Evolutionary conservation across 352 stramenopile genomes (phyloP), one percentile per base, ranked within the genome.

Genomic region (Pythium myriotylum): DNA sequence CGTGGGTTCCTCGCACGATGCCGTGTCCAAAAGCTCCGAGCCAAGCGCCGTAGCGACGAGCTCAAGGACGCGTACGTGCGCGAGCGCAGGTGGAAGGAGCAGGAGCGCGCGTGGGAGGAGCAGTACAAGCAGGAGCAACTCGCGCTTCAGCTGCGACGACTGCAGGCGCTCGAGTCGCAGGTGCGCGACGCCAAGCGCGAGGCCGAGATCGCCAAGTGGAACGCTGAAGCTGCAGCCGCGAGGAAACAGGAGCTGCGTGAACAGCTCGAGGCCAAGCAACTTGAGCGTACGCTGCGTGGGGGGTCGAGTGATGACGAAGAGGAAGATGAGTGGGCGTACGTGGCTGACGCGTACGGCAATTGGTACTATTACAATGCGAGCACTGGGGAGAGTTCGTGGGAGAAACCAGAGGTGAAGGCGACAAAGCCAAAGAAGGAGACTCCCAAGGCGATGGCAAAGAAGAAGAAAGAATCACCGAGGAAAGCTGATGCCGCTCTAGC

Each of bases 101-200:
- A 90, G 37, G 62, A 75, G 63, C 48, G 59, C 26, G 63, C 55
- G 37, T 89, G 76, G 65, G 71, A 82, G 64, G 77, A 90, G 32
- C 71, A 78, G 29, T 84, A 77, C 57, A 65, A 84, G n/a, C 66
- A 74, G 0, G 76, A 89, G 54, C 77, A 91, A 58, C 77, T 86
- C 60, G 70, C 84, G 55, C 52, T 85, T 7, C 73, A 85, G 57
- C 71, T 89, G 4, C 65, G 75, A 24, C 68, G 71, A 26, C 54
- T 81, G 0, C 69, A 81, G 22, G 54, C 71, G 26, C 59, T 82
- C 22, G 77, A 88, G 45, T 68, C 71, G 26, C 56, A 77, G 33
- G 55, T 85, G n/a, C 72, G 73, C 8, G 73, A 88, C 54, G 84
- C 79, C n/a, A 84, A 89, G 63, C 59, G 76, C 26, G 79, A 89